Evolutionary conservation across 2,329 filamentous ascomycete species (phyloP), one percentile per base, ranked within the genome.

Genomic region (Fusarium compactum): DNA sequence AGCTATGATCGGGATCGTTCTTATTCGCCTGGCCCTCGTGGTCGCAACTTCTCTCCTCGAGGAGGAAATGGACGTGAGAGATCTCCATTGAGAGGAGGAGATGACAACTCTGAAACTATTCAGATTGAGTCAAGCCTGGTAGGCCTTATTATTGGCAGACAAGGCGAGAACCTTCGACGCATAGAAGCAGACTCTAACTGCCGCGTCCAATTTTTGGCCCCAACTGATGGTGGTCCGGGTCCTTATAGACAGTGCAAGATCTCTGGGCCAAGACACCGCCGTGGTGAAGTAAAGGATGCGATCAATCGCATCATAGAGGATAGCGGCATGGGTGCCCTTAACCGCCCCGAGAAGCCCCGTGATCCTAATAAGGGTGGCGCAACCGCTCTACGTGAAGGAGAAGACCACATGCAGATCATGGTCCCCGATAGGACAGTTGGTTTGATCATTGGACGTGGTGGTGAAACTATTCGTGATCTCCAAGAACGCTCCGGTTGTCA

Each of bases 401-500:
- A 97, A 79, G 92, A 95, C 74, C 93, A 90, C 77, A 90, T 94
- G 78, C 93, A 97, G 80, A 97, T 97, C 76, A 96, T 97, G 92
- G 94, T 97, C 20, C 94, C 94, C 48, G 94, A 97, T 81, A 91
- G 94, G 76, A 97, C 94, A 11, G 94, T 97, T 65, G 94, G 94
- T 54, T 85, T 97, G 47, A 97, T 97, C 74, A 97, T 97, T 77
- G 94, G 94, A n/a, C 92, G 94, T 72, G 93, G 93, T 43, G 94
- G 94, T 63, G 94, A 97, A 82, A 97, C 94, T 2, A 97, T 97
- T 76, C 91, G 94, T 76, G 94, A 97, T 78, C 85, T 97, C 25
- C 95, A 97, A 81, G 94, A 97, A 79, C 88, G 93, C 67, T 96
- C 92, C 75, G 93, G 92, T n/a, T 97, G 94, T 79, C 95, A 97